phyloP scores from a whole-genome alignment of 495 filamentous ascomycete species.

The Penicillium coffeae region DNA sequence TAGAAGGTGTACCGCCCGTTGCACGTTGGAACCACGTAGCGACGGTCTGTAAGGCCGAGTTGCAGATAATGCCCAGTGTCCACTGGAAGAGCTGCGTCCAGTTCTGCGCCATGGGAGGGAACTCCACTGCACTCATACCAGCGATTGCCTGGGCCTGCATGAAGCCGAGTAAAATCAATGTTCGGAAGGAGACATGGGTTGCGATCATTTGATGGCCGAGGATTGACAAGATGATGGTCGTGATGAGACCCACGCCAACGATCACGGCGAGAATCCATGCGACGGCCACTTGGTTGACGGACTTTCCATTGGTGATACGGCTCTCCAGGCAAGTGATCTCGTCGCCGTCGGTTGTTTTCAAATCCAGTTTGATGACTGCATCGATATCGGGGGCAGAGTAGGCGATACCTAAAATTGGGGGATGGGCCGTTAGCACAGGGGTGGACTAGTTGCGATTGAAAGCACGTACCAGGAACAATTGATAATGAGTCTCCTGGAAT shows the following conservation, averaged over 20 bases:
- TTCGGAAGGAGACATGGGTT: constrained; percentile 87
- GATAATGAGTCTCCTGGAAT: constrained; percentile 52
- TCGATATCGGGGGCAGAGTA: constrained; percentile 92
- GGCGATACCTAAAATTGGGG: constrained; percentile 53
- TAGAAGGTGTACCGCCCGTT: constrained; percentile 82
- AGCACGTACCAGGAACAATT: constrained; percentile 61
- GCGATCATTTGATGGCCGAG: constrained; percentile 90
- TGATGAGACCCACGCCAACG: constrained; percentile 72
- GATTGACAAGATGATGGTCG: constrained; percentile 73
- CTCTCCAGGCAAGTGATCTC: constrained; percentile 85
- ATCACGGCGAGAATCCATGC: constrained; percentile 85
- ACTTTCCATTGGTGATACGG: constrained; percentile 82
- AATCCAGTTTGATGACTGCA: constrained; percentile 69
- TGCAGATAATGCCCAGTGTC: constrained; percentile 91
- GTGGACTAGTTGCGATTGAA: not conserved
- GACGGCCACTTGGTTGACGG: constrained; percentile 82
- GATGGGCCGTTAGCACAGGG: not conserved
- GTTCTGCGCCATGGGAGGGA: constrained; percentile 83
- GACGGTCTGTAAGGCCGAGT: constrained; percentile 79
- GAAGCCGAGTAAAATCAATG: constrained; percentile 89
- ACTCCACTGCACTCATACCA: constrained; percentile 71
- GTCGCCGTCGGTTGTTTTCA: constrained; percentile 58
- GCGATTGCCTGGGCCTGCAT: constrained; percentile 94
- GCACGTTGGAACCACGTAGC: constrained; percentile 94
- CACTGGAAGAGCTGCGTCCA: constrained; percentile 99